Evolutionary conservation across 371 early-diverging fungal species (phyloP).

Genomic region (Rhizomucor miehei): DNA sequence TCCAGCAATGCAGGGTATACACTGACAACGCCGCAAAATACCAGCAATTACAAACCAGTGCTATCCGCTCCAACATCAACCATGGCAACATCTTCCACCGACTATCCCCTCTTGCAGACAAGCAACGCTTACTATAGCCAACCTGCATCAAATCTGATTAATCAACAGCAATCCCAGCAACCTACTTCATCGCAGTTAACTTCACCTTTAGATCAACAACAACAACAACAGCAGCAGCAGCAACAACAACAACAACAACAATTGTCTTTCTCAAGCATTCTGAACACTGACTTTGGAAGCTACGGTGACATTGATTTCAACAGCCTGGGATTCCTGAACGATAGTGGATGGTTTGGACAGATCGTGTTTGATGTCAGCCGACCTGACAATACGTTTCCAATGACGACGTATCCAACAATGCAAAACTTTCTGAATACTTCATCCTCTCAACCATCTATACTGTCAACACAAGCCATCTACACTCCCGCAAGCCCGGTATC

Average conservation of each 20-base stretch:
- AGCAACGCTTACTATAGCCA: background rate
- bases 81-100: background rate
- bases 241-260: constrained; percentile 5
- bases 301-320: constrained; percentile 29
- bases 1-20: constrained; percentile 8
- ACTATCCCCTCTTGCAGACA: too few species aligned
- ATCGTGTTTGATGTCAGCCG: constrained; percentile 36
- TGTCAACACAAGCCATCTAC: background rate
- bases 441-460: too few species aligned
- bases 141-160: background rate
- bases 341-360: constrained; percentile 44
- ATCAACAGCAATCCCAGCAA: background rate
- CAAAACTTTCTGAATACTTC: background rate
- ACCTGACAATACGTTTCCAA: background rate
- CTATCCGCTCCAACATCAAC: background rate
- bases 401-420: constrained; percentile 3
- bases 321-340: constrained; percentile 38
- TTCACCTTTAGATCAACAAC: constrained; percentile 2
- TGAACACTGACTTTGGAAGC: constrained; percentile 3
- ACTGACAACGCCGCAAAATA: constrained; percentile 1
- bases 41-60: constrained; percentile 1
- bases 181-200: background rate
- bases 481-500: background rate
- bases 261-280: constrained; percentile 1
- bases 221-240: background rate